A percentile compares a stretch with the other conserved stretches of the same genome.
Evolutionary conservation across 2,329 filamentous ascomycete species (phyloP).

Genomic region (Fusarium protoensiforme): DNA sequence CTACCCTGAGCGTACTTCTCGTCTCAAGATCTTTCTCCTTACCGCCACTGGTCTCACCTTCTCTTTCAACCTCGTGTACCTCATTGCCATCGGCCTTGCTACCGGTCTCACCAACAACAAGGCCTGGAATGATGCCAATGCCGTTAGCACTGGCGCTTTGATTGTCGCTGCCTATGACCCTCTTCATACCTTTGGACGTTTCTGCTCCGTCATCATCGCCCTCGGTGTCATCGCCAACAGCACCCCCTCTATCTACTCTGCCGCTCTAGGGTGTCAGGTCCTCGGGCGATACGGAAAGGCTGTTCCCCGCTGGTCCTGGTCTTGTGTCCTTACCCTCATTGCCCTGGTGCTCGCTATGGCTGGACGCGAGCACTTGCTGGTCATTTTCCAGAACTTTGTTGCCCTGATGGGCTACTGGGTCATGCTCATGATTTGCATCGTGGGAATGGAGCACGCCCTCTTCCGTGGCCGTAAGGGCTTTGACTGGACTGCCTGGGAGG

Average conservation of each 20-base stretch:
- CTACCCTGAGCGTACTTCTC: constrained; percentile 71
- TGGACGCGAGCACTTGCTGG: constrained; percentile 64
- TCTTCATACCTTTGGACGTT: constrained; percentile 65
- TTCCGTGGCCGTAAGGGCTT: constrained; percentile 55
- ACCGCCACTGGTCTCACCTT: constrained; percentile 75
- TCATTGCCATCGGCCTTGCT: constrained; percentile 64
- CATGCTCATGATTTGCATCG: constrained; percentile 61
- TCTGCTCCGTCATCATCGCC: constrained; percentile 66
- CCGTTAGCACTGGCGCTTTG: constrained; percentile 64
- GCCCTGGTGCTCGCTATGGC: constrained; percentile 66
- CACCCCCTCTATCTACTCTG: constrained; percentile 65
- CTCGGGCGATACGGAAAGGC: constrained; percentile 63
- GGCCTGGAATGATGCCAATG: constrained; percentile 63
- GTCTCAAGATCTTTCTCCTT: constrained; percentile 72
- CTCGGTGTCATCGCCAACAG: constrained; percentile 67
- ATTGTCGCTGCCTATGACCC: constrained; percentile 65
- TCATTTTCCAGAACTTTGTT: constrained; percentile 64
- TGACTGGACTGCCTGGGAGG: constrained; percentile 59
- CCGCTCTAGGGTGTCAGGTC: constrained; percentile 69
- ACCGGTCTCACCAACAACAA: constrained; percentile 61
- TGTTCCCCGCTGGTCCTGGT: constrained; percentile 65
- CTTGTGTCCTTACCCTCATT: constrained; percentile 63
- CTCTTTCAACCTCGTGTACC: constrained; percentile 75
- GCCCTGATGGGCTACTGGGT: constrained; percentile 67
- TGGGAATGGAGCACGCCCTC: constrained; percentile 57